These are phyloP conservation scores for Tubosaeta brunneosetosa DNA, from an alignment of 768 basidiomycete species.

Conservation along the genomic window DNA sequence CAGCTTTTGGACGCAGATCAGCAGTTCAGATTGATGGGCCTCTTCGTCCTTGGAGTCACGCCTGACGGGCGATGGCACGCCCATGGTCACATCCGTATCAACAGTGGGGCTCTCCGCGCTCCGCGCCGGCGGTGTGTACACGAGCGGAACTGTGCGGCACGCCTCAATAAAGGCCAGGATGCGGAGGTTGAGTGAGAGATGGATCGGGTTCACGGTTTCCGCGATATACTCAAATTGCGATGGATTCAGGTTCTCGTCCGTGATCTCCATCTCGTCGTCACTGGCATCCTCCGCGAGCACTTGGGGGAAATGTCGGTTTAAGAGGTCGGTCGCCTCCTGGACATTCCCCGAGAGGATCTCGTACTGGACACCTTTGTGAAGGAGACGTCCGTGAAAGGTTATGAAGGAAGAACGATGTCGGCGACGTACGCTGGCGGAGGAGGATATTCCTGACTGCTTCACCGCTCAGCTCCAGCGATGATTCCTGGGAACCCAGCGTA, in stretches of 20 bases:
- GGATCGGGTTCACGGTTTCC: slow-evolving; percentile 66
- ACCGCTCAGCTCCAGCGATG: slow-evolving; percentile 30
- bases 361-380: slow-evolving; percentile 56
- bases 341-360: slow-evolving; percentile 74
- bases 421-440: slow-evolving; percentile 49
- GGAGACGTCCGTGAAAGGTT: background rate
- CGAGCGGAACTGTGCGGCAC: slow-evolving; percentile 67
- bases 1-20: slow-evolving; percentile 62
- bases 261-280: slow-evolving; percentile 12
- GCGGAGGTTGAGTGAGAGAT: slow-evolving; percentile 78
- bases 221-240: slow-evolving; percentile 45
- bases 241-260: slow-evolving; percentile 26
- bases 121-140: slow-evolving; percentile 30
- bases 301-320: slow-evolving; percentile 70
- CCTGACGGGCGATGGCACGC: slow-evolving; percentile 1
- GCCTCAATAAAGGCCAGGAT: slow-evolving; percentile 86
- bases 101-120: slow-evolving; percentile 4
- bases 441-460: slow-evolving; percentile 43
- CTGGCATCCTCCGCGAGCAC: slow-evolving; percentile 45
- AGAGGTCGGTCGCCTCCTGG: slow-evolving; percentile 58
- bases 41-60: slow-evolving; percentile 32
- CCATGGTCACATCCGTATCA: slow-evolving; percentile 10
- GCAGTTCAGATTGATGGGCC: slow-evolving; percentile 41
- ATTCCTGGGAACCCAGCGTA: slow-evolving; percentile 15
- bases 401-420: background rate